Conservation (phyloP, 1,284 basidiomycete species). For the Singerocomus rubriflavus region DNA sequence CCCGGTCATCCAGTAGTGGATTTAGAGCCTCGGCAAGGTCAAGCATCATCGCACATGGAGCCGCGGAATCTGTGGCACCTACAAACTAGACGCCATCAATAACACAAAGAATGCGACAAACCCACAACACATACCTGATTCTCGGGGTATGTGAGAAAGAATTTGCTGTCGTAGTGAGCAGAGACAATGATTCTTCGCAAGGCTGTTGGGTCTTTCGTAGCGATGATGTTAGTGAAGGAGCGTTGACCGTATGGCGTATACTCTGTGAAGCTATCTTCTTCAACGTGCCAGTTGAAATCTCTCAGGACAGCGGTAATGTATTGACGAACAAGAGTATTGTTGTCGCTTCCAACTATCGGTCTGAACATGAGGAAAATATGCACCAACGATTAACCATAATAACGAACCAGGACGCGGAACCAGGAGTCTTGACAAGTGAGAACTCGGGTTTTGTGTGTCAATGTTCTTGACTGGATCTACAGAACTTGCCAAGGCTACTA, state of each 20-base stretch:
- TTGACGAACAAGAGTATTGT: constrained; percentile 75
- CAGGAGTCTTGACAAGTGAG: constrained; percentile 77
- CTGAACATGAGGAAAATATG: constrained; percentile 7
- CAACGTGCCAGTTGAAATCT: constrained; percentile 79
- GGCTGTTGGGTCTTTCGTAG: constrained; percentile 90
- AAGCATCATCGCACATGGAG: constrained; percentile 91
- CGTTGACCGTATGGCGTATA: constrained; percentile 83
- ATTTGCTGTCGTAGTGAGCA: constrained; percentile 97
- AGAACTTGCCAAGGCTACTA: constrained; percentile 48
- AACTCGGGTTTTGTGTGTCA: constrained; percentile 58
- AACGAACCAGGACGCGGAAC: constrained; percentile 77
- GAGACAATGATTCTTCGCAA: constrained; percentile 80
- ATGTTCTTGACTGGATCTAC: constrained; percentile 66
- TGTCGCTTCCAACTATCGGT: constrained; percentile 62
- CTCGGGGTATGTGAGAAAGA: constrained; percentile 66
- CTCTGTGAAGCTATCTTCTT: constrained; percentile 76
- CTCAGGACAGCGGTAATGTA: constrained; percentile 72
- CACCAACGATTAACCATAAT: constrained; percentile 6
- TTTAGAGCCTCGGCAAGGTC: constrained; percentile 83
- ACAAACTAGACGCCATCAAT: constrained; percentile 64
- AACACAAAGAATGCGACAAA: neutral
- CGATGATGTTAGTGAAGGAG: constrained; percentile 88
- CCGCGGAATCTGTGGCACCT: constrained; percentile 97
- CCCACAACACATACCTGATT: constrained; percentile 56
- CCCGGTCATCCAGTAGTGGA: constrained; percentile 65